Evolutionary conservation across 1,284 basidiomycete species (phyloP), one percentile per base, ranked within the genome.

Genomic region (Cryptococcus amylolentus): DNA sequence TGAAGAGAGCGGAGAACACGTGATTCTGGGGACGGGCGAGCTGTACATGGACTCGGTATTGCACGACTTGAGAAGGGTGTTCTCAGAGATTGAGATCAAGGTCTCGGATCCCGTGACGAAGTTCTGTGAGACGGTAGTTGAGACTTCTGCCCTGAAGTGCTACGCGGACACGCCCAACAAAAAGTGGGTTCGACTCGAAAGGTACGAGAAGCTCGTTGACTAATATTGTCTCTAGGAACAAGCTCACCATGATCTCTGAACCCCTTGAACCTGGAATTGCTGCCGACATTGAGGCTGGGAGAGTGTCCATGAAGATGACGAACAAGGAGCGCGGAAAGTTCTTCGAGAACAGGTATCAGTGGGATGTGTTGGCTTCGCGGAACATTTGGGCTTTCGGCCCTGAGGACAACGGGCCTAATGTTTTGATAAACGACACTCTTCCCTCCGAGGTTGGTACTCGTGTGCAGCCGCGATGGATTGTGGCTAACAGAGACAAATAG

Each of bases 371-470:
- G 60, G 95, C 96, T 2, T 94, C 92, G 47, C 84, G 96, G 57
- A 97, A 94, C 69, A 95, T 99, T 79, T 99, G 96, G 96, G 92
- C 94, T n/a, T 99, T 98, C 78, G 96, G 96, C 23, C 95, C 96
- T 5, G 93, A 98, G 63, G 92, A 95, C 51, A 88, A 87, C 64
- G 92, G 93, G 0, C 86, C 96, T 3, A 99, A 99, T 76, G 84
- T 96, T 55, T 78, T 98, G 49, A 80, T 98, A 65, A 95, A 99
- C 75, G 96, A 98, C 72, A 98, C 96, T 1, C 78, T 98, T 47
- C 95, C 96, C 4, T 91, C 88, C 16, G 91, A 97, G 80, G 91
- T 90, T 43, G 58, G 73, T 55, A 23, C 31, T 1, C 8, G 1
- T 16, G 12, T 26, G n/a, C 13, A 12, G 5, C 6, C 8, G 14